Conservation (phyloP, 768 basidiomycete genomes). For the Leucocoprinus birnbaumii region DNA sequence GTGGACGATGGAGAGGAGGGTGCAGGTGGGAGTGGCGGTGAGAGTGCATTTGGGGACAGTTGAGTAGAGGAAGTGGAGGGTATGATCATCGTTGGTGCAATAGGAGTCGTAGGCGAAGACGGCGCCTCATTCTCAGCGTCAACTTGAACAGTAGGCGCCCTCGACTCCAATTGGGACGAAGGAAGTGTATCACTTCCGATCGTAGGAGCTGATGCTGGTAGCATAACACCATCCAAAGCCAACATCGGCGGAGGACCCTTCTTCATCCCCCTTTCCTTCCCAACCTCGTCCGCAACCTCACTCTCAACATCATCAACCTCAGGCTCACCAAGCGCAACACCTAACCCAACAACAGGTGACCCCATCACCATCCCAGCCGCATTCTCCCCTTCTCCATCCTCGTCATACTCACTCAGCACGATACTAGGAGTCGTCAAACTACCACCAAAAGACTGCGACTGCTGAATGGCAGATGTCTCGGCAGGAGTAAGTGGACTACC, state of each 20-base stretch:
- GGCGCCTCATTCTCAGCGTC: background rate
- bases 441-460: too few species aligned
- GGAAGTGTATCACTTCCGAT: too few species aligned
- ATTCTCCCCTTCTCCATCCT: too few species aligned
- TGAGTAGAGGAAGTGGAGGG: background rate
- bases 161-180: too few species aligned
- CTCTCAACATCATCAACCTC: background rate
- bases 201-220: too few species aligned
- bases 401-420: conserved; percentile 1
- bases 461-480: background rate
- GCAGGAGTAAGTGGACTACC: background rate
- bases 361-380: too few species aligned
- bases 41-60: too few species aligned
- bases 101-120: conserved; percentile 8
- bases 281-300: background rate
- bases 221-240: too few species aligned
- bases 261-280: background rate
- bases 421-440: background rate
- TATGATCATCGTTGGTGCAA: background rate
- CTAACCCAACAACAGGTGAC: background rate
- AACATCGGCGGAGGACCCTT: background rate
- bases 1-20: too few species aligned
- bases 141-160: too few species aligned
- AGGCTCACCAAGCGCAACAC: background rate
- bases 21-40: too few species aligned